Base-by-base conservation (phyloP, 202 grass and related monocot genomes). In the Schoenoplectus tabernaemontani region DNA sequence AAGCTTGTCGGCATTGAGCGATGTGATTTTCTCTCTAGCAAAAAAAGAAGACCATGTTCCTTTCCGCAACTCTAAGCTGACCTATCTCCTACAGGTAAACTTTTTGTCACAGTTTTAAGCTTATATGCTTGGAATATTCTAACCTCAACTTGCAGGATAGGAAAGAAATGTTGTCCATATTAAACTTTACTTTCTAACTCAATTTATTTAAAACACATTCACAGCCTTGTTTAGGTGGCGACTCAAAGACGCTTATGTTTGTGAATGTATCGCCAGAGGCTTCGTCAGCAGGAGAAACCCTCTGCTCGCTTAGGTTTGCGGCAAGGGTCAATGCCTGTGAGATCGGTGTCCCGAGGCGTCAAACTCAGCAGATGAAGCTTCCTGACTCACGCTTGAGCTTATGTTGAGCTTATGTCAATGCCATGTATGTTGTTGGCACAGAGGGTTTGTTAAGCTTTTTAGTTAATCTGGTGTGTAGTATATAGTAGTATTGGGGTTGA, bases 151-250 rank as follows among this genome's bases (percentile, higher is more conserved):
- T n/a, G n/a, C n/a, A n/a, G n/a, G n/a, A n/a, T n/a, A n/a, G n/a
- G n/a, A n/a, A n/a, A n/a, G n/a, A n/a, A n/a, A n/a, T n/a, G n/a
- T n/a, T n/a, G n/a, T n/a, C 30, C 15, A 51, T 38, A n/a, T n/a
- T n/a, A n/a, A n/a, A n/a, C n/a, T n/a, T n/a, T n/a, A n/a, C n/a
- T n/a, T n/a, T 53, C 39, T 86, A 36, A 28, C 61, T 34, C 20
- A 38, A 46, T 26, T 75, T 87, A 38, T 10, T 11, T 54, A 9
- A 75, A 54, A 75, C 2, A 4, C 20, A 34, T 39, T 67, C 46
- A 83, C 82, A 99, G 96, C 96, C 96, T 82, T 99, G 96, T 79
- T 92, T 99, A 63, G 92, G 92, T 24, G 96, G 96, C 4, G 96
- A 99, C 59, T 96, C 96, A 0, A 99, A 99, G 67, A 93, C 92